Percentiles rank a stretch among this genome's conserved stretches.
These are phyloP conservation scores for Euclidium syriacum DNA, from an alignment of 345 rosid species.

Conservation along the genomic window DNA sequence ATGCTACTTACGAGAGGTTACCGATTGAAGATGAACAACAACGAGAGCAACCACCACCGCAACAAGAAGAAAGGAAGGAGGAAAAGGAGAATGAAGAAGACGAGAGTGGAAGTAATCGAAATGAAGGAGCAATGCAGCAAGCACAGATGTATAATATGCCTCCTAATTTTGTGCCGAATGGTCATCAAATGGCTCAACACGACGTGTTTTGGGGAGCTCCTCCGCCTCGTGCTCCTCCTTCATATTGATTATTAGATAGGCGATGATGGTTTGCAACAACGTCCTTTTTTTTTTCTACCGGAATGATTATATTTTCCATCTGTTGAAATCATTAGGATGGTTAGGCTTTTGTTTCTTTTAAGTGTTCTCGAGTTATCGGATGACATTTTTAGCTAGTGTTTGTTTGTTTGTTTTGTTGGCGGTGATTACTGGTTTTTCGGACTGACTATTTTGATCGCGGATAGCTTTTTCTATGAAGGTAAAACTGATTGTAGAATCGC, in stretches of 20 bases:
- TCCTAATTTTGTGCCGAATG: slow-evolving; percentile 60
- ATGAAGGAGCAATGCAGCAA: slow-evolving; percentile 41
- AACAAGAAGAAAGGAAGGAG: slow-evolving; percentile 26
- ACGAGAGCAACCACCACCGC: slow-evolving; percentile 26
- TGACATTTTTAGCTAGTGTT: slow-evolving; percentile 23
- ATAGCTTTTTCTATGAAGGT: slow-evolving; percentile 16
- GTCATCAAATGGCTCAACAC: slow-evolving; percentile 65
- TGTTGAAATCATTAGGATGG: slow-evolving; percentile 8
- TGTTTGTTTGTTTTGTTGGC: slow-evolving; percentile 18
- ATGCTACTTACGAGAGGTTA: slow-evolving; percentile 76
- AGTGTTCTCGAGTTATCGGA: slow-evolving; percentile 5
- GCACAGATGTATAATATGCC: slow-evolving; percentile 53
- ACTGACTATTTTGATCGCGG: slow-evolving; percentile 10
- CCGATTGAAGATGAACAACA: slow-evolving; percentile 48
- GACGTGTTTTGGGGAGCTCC: slow-evolving; percentile 79
- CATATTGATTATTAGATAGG: slow-evolving; percentile 34
- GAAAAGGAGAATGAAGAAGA: slow-evolving; percentile 34
- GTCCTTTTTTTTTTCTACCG: slow-evolving; percentile 11
- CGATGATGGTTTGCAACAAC: not conserved
- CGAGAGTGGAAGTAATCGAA: slow-evolving; percentile 9
- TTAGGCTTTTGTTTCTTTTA: slow-evolving; percentile 18
- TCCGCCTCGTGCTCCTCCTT: slow-evolving; percentile 61
- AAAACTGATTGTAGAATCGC: slow-evolving; percentile 8
- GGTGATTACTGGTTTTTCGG: slow-evolving; percentile 16
- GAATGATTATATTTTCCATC: slow-evolving; percentile 2